Conservation (phyloP, 352 stramenopile species). For the Phytophthora chlamydospora region DNA sequence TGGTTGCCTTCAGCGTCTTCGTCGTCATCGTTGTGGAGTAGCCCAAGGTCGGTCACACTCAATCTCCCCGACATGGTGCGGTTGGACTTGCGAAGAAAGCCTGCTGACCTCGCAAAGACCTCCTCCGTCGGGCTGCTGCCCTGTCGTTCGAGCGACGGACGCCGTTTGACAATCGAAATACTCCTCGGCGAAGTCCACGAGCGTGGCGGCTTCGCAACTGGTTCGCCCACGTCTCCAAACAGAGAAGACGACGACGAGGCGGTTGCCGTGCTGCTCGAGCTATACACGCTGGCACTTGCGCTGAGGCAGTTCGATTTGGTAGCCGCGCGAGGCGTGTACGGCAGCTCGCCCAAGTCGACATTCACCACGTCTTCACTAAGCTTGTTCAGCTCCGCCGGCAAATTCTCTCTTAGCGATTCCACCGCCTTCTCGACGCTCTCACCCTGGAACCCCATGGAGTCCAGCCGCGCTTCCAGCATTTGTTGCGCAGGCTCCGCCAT, state of each 20-base stretch:
- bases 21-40: slow-evolving; percentile 54
- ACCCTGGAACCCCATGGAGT: slow-evolving; percentile 60
- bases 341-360: slow-evolving; percentile 53
- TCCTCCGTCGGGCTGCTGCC: slow-evolving; percentile 66
- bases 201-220: slow-evolving; percentile 21
- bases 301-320: slow-evolving; percentile 16
- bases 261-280: slow-evolving; percentile 34
- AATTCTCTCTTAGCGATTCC: slow-evolving; percentile 40
- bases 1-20: slow-evolving; percentile 29
- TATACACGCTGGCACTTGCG: slow-evolving; percentile 31
- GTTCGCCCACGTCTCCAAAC: slow-evolving; percentile 33
- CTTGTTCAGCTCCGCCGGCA: slow-evolving; percentile 26
- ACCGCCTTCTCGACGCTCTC: slow-evolving; percentile 39
- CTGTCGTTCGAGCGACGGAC: slow-evolving; percentile 52
- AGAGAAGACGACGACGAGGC: slow-evolving; percentile 35
- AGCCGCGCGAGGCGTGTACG: slow-evolving; percentile 32
- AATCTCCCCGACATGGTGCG: slow-evolving; percentile 63
- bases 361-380: slow-evolving; percentile 35
- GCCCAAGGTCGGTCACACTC: slow-evolving; percentile 79
- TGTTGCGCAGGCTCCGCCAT: slow-evolving; percentile 43
- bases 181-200: slow-evolving; percentile 28
- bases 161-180: slow-evolving; percentile 22
- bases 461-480: slow-evolving; percentile 51
- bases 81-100: slow-evolving; percentile 67
- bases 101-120: slow-evolving; percentile 65